phyloP scores from a whole-genome alignment of 305 asterid genomes.

The Fraxinus paxiana region DNA sequence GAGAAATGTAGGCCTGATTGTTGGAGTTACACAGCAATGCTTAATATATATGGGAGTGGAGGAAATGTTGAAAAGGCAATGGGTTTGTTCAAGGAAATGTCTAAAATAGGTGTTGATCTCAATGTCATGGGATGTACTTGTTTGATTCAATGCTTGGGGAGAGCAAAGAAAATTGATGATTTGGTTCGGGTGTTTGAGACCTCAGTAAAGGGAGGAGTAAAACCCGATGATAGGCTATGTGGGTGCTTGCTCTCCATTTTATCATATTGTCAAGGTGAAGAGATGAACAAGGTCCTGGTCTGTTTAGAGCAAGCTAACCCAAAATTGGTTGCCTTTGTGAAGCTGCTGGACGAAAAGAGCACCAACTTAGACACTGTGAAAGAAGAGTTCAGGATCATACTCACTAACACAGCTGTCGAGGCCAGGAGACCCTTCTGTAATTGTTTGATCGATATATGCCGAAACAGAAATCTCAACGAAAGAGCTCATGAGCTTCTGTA shows the following conservation, averaged over 20 bases:
- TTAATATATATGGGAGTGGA: constrained; percentile 76
- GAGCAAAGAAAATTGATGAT: constrained; percentile 66
- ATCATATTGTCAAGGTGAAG: constrained; percentile 56
- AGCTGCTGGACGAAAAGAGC: constrained; percentile 34
- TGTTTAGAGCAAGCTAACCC: constrained; percentile 61
- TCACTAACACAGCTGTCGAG: constrained; percentile 55
- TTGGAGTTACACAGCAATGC: constrained; percentile 90
- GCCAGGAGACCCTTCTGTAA: constrained; percentile 85
- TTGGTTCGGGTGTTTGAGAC: constrained; percentile 56
- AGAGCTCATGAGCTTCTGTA: constrained; percentile 81
- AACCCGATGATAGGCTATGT: constrained; percentile 79
- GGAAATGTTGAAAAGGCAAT: constrained; percentile 76
- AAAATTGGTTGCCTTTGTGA: constrained; percentile 46
- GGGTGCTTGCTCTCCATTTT: constrained; percentile 82
- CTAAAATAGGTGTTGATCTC: constrained; percentile 43
- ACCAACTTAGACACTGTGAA: constrained; percentile 40
- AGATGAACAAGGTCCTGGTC: constrained; percentile 56
- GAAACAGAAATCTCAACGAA: constrained; percentile 42
- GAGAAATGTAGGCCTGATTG: constrained; percentile 61
- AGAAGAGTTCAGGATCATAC: constrained; percentile 54
- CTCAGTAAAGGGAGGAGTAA: constrained; percentile 54
- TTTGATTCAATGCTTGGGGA: constrained; percentile 80
- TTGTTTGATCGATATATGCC: constrained; percentile 76
- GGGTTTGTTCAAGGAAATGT: constrained; percentile 72
- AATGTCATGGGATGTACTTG: constrained; percentile 97